Base-by-base conservation (phyloP, 2,329 filamentous ascomycete species). In the Onygenales sp. region DNA sequence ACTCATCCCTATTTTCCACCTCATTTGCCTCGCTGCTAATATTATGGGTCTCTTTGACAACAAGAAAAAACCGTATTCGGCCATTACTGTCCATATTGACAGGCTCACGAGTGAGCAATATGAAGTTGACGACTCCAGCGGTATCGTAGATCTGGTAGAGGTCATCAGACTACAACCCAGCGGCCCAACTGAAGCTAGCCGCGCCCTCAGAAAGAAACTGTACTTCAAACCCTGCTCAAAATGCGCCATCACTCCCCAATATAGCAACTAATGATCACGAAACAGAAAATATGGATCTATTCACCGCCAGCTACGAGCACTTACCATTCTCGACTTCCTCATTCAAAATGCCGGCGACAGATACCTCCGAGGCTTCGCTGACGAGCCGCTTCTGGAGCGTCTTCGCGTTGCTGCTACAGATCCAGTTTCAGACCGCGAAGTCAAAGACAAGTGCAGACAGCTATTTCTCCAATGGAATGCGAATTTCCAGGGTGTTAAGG, bases 141-240 rank as follows among this genome's bases (percentile, higher is more conserved):
- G 92, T 27, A 89, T 98, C 59, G 88, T 92, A 42, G 91, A 97
- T 63, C 82, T 98, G 27, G 88, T 97, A 58, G 93, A 98, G 70
- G 89, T 93, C 54, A 88, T 98, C 67, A 86, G 87, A 60, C 83
- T 98, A 55, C 93, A 98, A 71, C 79, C 81, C 31, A 87, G 87
- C 6, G 93, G 93, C 0, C 89, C 93, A 1, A 81, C 83, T 10
- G 93, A 98, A 75, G 91, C 91, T 55, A 89, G 92, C 52, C 83
- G 93, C 65, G 91, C 93, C 47, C 81, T 98, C 62, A 84, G 93
- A 56, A 98, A 98, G 81, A 97, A 97, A 76, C 82, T 98, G 79
- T 85, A 69, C 65, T 81, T 68, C 7, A 3, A 11, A 39, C 14
- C 17, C n/a, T 13, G 33, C 33, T 57, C 10, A 45, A 36, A 27